Evolutionary conservation across 768 basidiomycete species (phyloP), one percentile per base, ranked within the genome.

Genomic region (Agrocybe chaxingu): DNA sequence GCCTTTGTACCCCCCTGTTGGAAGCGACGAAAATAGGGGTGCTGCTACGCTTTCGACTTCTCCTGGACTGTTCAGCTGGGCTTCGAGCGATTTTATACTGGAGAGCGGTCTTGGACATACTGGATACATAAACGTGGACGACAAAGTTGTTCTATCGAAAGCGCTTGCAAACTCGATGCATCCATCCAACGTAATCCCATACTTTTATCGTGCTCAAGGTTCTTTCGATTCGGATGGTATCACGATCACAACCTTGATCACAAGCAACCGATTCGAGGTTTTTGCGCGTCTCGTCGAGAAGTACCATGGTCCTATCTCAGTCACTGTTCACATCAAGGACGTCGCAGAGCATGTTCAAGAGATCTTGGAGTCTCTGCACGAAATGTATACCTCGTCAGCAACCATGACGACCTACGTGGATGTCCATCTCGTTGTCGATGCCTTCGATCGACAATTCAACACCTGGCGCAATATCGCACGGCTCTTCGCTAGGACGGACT

Each of bases 241-340:
- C 45, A 93, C 92, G 2, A 82, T 94, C 48, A 89, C 92, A 0
- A 94, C 92, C 0, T 75, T 92, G 31, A 84, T 93, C 33, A 93
- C 92, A 2, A 81, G 79, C 60, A 86, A 88, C 57, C 77, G 92
- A 12, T 86, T 91, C 65, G 72, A 81, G 40, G 86, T 86, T 30
- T 82, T 93, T 57, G 73, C 75, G 13, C 77, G 81, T 42, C 72
- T 93, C n/a, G 85, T 84, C 5, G 78, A 84, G 62, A 80, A 76
- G n/a, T 92, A 93, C 64, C 74, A 79, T 73, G 91, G 90, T 87
- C 92, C 92, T 0, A 83, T 94, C 52, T 93, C 92, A 11, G 92
- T 86, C 2, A 83, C 91, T 0, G 77, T 93, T 12, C 90, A 94
- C 57, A 78, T 92, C 46, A 77, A 76, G 29, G 78, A 84, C 57